Base-by-base conservation (phyloP, 352 stramenopile species). In the Elongisporangium undulatum region DNA sequence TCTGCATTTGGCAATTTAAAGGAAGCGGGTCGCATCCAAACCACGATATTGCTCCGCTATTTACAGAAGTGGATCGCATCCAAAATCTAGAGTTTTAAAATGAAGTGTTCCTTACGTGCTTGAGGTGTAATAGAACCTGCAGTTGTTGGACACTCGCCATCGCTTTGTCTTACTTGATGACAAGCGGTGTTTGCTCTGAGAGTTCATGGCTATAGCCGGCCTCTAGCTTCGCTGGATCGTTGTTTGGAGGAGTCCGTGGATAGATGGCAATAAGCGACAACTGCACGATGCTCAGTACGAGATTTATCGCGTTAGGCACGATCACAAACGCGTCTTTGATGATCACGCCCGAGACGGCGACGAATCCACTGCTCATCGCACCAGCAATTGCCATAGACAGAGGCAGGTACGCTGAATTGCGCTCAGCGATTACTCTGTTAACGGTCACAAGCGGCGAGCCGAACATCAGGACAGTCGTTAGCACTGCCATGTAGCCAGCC, bases 281-380 rank as follows among this genome's bases (percentile, higher is more conserved):
- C 55, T 74, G 67, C n/a, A 71, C 57, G 3, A 74, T 21, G 48
- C 63, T 66, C 56, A 74, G 41, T 8, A 61, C 20, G 4, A 50
- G 60, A 50, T 61, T 64, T n/a, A 64, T 68, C 15, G 51, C 58
- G 29, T 75, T 75, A 10, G 64, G 67, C 5, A 75, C 64, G 7
- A 75, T 51, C 51, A 75, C 67, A 26, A 66, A 75, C 51, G 59
- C 58, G 57, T 75, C 67, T 9, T 52, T 68, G 48, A 67, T 49
- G 45, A 71, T 71, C 53, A 71, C 58, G 12, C 67, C 63, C 17
- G 68, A 75, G 19, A 61, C 26, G 20, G 53, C 62, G 60, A 64
- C 69, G n/a, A 75, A 61, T 2, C 51, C 53, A 12, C 64, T 64
- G 49, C 71, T 75, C 51, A 68, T 19, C 19, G 58, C 34, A n/a